Percentiles rank a stretch among this genome's conserved stretches.
These are phyloP conservation scores for Punica granatum DNA, from an alignment of 345 rosid species.

Conservation along the genomic window DNA sequence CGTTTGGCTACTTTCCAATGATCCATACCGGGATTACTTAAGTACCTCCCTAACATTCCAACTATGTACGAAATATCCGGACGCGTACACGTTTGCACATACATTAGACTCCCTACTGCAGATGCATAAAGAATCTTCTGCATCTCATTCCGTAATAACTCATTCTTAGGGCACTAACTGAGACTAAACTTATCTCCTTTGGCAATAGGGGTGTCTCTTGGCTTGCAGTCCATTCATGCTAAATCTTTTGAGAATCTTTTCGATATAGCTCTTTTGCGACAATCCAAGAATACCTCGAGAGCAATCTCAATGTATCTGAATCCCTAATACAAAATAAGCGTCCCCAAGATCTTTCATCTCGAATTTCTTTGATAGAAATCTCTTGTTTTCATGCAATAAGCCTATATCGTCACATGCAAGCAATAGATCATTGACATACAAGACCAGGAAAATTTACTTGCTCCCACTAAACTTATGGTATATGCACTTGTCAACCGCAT, in stretches of 20 bases:
- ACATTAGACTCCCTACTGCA: background rate
- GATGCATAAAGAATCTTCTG: background rate
- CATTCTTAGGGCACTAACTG: background rate
- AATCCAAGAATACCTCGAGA: background rate
- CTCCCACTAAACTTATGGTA: slow-evolving; percentile 3
- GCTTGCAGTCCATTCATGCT: background rate
- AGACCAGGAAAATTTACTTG: background rate
- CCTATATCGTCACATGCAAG: background rate
- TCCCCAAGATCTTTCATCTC: background rate
- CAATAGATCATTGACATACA: background rate
- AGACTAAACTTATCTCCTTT: slow-evolving; percentile 1
- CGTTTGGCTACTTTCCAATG: background rate
- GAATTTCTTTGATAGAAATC: background rate
- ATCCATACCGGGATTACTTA: background rate
- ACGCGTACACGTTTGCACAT: background rate
- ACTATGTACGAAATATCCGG: background rate
- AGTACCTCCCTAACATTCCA: background rate
- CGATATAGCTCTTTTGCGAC: slow-evolving; percentile 1
- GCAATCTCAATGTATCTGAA: background rate
- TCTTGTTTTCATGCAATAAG: background rate
- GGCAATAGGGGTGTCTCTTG: background rate
- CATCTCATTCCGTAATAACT: background rate
- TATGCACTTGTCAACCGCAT: background rate
- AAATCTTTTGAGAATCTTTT: background rate
- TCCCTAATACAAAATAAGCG: background rate